These are phyloP conservation scores for Tinospora cordifolia DNA, from an alignment of 164 flowering plant genomes.

Conservation along the genomic window DNA sequence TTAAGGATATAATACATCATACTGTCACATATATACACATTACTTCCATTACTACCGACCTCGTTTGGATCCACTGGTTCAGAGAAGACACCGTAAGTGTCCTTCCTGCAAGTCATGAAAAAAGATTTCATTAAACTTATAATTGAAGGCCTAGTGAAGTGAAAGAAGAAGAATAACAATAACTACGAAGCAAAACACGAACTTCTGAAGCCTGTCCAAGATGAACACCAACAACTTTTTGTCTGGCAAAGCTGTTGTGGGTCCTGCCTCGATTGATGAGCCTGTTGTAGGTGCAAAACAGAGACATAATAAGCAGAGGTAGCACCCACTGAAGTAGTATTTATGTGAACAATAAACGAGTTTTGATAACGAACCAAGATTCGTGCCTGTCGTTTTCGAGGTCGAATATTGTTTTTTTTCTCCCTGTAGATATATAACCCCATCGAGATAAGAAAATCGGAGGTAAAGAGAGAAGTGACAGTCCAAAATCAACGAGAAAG, in stretches of 20 bases:
- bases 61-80: conserved; percentile 94
- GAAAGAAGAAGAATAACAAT: neutral
- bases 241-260: conserved; percentile 86
- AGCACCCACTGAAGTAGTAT: too few species aligned
- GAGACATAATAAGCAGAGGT: neutral
- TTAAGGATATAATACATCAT: neutral
- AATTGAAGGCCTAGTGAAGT: conserved; percentile 9
- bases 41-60: conserved; percentile 38
- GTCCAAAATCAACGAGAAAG: too few species aligned
- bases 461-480: too few species aligned
- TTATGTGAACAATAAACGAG: neutral
- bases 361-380: conserved; percentile 32
- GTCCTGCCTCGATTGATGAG: conserved; percentile 47
- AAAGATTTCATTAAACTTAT: conserved; percentile 9
- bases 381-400: conserved; percentile 50
- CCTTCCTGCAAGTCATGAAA: conserved; percentile 58
- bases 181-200: conserved; percentile 21
- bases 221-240: conserved; percentile 80
- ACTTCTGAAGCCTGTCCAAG: conserved; percentile 95
- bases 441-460: too few species aligned
- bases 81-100: conserved; percentile 77
- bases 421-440: too few species aligned
- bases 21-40: conserved; percentile 1
- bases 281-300: conserved; percentile 48
- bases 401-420: conserved; percentile 29